A percentile compares a stretch with the other conserved stretches of the same genome.
Conservation (phyloP, 768 basidiomycete genomes). For the Ramaria sp. region DNA sequence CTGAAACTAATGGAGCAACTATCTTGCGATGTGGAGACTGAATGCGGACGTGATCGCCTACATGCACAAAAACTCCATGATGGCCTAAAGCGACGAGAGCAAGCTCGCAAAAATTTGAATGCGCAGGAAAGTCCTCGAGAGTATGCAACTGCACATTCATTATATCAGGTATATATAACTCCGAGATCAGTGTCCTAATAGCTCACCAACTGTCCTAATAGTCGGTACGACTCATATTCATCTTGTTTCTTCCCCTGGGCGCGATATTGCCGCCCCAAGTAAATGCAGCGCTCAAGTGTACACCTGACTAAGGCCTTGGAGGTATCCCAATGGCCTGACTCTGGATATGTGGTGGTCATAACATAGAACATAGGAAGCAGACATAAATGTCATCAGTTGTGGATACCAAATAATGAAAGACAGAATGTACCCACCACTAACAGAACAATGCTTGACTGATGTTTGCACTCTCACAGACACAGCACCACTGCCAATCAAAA, state of each 20-base stretch:
- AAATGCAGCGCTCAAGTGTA: constrained; percentile 68
- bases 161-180: background rate
- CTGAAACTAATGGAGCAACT: constrained; percentile 80
- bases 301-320: constrained; percentile 70
- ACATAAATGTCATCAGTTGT: too few species aligned
- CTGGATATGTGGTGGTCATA: constrained; percentile 21
- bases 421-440: too few species aligned
- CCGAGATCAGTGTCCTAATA: background rate
- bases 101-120: constrained; percentile 87
- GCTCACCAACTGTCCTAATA: constrained; percentile 59
- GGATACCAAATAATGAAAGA: too few species aligned
- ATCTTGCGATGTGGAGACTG: constrained; percentile 62
- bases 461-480: too few species aligned
- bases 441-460: too few species aligned
- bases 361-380: background rate
- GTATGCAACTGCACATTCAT: constrained; percentile 50
- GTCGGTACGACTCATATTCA: constrained; percentile 68
- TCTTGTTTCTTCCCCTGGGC: constrained; percentile 49
- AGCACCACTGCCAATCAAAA: too few species aligned
- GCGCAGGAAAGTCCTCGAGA: constrained; percentile 80
- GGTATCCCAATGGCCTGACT: constrained; percentile 78
- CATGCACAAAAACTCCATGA: constrained; percentile 70
- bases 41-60: constrained; percentile 70
- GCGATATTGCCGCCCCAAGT: constrained; percentile 58
- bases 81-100: constrained; percentile 67